Evolutionary conservation across 441 rosid genomes (phyloP).

Genomic region (Biscutella laevigata): DNA sequence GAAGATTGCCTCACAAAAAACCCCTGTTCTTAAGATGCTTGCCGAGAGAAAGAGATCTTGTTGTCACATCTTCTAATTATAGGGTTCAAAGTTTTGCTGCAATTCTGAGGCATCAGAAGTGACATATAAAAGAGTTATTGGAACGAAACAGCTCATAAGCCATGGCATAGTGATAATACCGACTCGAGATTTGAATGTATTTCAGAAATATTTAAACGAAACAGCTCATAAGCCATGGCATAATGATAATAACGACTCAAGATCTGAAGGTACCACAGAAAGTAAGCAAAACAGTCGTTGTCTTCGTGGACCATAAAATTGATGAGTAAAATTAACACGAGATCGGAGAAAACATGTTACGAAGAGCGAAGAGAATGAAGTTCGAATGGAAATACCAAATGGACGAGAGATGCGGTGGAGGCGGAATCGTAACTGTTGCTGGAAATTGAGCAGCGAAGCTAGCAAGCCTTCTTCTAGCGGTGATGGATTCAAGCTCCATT

Average conservation of each 20-base stretch:
- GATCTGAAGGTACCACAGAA: too few species aligned
- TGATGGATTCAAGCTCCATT: constrained; percentile 52
- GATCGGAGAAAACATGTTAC: too few species aligned
- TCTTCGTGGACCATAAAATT: too few species aligned
- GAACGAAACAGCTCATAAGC: too few species aligned
- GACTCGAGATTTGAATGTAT: too few species aligned
- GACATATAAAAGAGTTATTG: not conserved
- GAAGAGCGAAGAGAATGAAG: not conserved
- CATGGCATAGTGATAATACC: too few species aligned
- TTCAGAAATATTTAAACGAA: too few species aligned
- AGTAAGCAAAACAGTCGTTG: too few species aligned
- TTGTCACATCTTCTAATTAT: constrained; percentile 48
- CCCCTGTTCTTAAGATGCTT: constrained; percentile 54
- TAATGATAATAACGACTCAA: too few species aligned
- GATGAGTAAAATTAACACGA: too few species aligned
- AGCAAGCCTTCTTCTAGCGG: constrained; percentile 51
- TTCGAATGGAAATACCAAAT: constrained; percentile 38
- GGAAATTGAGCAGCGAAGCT: constrained; percentile 52
- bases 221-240: too few species aligned
- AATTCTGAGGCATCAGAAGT: constrained; percentile 40
- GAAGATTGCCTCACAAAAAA: constrained; percentile 65
- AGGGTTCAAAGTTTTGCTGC: constrained; percentile 57
- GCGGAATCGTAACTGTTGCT: constrained; percentile 28
- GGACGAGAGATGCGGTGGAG: constrained; percentile 39
- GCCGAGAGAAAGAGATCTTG: constrained; percentile 53